These are phyloP conservation scores for Phoenix roebelenii DNA, from an alignment of 176 grass and related monocot genomes.

Conservation along the genomic window DNA sequence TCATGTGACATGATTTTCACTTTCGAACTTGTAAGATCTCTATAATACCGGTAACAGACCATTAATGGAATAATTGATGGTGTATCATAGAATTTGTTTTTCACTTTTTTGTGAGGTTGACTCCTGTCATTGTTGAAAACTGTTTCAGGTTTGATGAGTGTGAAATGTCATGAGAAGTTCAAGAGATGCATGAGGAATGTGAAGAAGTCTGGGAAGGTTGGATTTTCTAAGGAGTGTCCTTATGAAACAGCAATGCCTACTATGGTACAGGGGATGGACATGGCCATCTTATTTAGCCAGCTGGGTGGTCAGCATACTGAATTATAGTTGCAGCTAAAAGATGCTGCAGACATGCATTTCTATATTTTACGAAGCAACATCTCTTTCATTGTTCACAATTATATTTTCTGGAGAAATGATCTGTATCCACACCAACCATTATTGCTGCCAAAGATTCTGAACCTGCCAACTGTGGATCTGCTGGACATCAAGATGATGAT, in stretches of 20 bases:
- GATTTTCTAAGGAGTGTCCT: constrained; percentile 65
- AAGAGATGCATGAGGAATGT: constrained; percentile 83
- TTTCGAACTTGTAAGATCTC: too few relatives aligned
- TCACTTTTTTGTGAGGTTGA: background rate
- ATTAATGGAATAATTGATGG: too few relatives aligned
- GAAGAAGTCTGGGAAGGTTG: constrained; percentile 55
- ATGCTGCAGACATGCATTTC: background rate
- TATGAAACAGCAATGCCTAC: constrained; percentile 67
- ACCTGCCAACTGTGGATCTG: too few relatives aligned
- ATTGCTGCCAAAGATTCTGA: too few relatives aligned
- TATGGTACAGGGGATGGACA: constrained; percentile 88
- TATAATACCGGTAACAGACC: too few relatives aligned
- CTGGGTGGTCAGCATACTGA: constrained; percentile 35
- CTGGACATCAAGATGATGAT: too few relatives aligned
- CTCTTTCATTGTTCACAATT: too few relatives aligned
- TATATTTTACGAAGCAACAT: too few relatives aligned
- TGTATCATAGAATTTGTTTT: too few relatives aligned
- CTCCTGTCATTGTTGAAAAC: background rate
- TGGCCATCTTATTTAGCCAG: constrained; percentile 88
- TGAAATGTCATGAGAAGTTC: constrained; percentile 73
- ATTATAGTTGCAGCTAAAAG: constrained; percentile 25
- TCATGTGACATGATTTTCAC: too few relatives aligned
- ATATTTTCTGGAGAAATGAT: too few relatives aligned
- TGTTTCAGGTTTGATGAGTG: constrained; percentile 49
- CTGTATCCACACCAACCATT: too few relatives aligned